Evolutionary conservation across 331 rosid genomes (phyloP), one percentile per base, ranked within the genome.

Genomic region (Erythrophleum ivorense): DNA sequence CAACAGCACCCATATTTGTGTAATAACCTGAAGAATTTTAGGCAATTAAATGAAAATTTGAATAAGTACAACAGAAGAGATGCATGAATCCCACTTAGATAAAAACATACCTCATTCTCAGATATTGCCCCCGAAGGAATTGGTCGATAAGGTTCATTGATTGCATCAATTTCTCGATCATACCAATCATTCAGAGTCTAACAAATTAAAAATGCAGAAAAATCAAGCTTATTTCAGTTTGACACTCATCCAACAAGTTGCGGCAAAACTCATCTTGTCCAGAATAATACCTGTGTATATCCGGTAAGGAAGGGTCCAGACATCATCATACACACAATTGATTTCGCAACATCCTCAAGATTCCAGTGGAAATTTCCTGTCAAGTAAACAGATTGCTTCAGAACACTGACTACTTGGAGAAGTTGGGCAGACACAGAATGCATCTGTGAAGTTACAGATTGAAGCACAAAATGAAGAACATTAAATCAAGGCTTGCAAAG

Each of bases 171-270:
- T 73, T 95, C 99, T 86, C 98, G 87, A 87, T 95, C 99, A 86
- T 95, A 95, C 98, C 98, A 95, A 80, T 95, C 99, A 82, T 95
- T 95, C 66, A 95, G 52, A n/a, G 99, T 95, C 99, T 95, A 60
- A 74, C 53, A 62, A 71, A 45, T 49, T 53, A 18, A 74, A 77
- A 48, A 71, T 29, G 64, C 54, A 82, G 16, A 62, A 9, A 81
- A 82, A 38, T 75, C 10, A 69, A 50, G 14, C 36, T 67, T n/a
- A 66, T 12, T 70, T 80, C 71, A 84, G 38, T 62, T 60, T 29
- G 62, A 81, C 63, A 64, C 59, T 81, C 68, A 78, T 73, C 63
- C 67, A 81, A 76, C 24, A 52, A 53, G 11, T 11, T 59, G 21
- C 63, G 21, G 58, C 45, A 62, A 55, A 41, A 79, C 53, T 36